Percentiles rank a stretch among this genome's conserved stretches.
Conservation (phyloP, 2,329 filamentous ascomycete genomes). For the Epichloe bromicola region DNA sequence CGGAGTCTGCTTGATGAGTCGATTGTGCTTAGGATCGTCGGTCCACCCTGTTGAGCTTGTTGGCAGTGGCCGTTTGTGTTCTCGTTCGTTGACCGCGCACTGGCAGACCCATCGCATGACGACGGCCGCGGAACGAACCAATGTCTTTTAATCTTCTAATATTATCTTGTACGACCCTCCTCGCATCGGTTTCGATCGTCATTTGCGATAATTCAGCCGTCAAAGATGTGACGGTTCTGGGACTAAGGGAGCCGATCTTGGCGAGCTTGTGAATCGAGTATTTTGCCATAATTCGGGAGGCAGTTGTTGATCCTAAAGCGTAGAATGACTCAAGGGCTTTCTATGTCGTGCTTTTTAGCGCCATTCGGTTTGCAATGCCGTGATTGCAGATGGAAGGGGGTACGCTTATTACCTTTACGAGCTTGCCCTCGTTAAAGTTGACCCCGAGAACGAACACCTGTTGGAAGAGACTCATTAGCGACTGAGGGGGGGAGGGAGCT, state of each 20-base stretch:
- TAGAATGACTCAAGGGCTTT: conserved; percentile 77
- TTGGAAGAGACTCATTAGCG: not conserved
- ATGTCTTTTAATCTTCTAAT: conserved; percentile 81
- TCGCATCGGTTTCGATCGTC: conserved; percentile 86
- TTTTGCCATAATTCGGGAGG: conserved; percentile 69
- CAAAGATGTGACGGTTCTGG: conserved; percentile 67
- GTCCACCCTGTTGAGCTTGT: conserved; percentile 48
- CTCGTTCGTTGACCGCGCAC: conserved; percentile 84
- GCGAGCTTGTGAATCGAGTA: conserved; percentile 77
- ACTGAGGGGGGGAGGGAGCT: not conserved
- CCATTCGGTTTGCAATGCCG: not conserved
- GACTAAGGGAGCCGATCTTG: conserved; percentile 60
- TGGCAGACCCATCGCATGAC: conserved; percentile 87
- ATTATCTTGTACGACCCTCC: conserved; percentile 67
- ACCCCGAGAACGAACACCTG: conserved; percentile 77
- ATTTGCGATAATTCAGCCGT: conserved; percentile 78
- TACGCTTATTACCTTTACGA: conserved; percentile 56
- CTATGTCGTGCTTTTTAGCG: conserved; percentile 22
- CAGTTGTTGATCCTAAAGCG: conserved; percentile 60
- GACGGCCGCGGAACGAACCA: conserved; percentile 73
- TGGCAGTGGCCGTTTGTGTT: conserved; percentile 51
- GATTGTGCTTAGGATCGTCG: conserved; percentile 14
- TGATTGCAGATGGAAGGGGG: not conserved
- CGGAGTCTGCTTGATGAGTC: not conserved
- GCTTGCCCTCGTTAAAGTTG: conserved; percentile 71